Evolutionary conservation across 2,329 filamentous ascomycete species (phyloP).

Genomic region (Davidsoniella eucalypti): DNA sequence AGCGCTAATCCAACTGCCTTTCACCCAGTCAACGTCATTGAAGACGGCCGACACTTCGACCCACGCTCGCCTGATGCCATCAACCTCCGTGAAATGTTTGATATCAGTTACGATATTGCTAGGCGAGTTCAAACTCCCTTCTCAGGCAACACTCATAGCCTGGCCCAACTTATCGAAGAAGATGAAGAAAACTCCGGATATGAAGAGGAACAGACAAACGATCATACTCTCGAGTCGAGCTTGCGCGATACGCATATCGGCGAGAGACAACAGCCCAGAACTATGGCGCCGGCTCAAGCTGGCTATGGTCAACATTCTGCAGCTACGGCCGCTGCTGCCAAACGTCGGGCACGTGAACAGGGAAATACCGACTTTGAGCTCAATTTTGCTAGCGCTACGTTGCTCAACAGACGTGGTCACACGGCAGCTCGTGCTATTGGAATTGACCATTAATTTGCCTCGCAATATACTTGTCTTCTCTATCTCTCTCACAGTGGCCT

Average conservation of each 20-base stretch:
- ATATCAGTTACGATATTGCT: slow-evolving; percentile 95
- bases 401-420: slow-evolving; percentile 55
- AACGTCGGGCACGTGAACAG: slow-evolving; percentile 56
- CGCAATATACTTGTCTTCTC: background rate
- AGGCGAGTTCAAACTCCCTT: slow-evolving; percentile 92
- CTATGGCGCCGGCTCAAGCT: background rate
- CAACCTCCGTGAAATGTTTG: slow-evolving; percentile 92
- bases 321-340: slow-evolving; percentile 66
- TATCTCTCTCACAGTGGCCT: background rate
- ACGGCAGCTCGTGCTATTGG: slow-evolving; percentile 30
- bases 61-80: slow-evolving; percentile 92
- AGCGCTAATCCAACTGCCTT: slow-evolving; percentile 28
- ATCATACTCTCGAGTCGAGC: slow-evolving; percentile 68
- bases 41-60: slow-evolving; percentile 57
- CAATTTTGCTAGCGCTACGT: slow-evolving; percentile 74
- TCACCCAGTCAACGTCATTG: slow-evolving; percentile 35
- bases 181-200: slow-evolving; percentile 40
- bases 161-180: slow-evolving; percentile 54
- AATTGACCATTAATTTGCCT: slow-evolving; percentile 16
- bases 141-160: slow-evolving; percentile 61
- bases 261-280: slow-evolving; percentile 34
- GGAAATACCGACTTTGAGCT: slow-evolving; percentile 77
- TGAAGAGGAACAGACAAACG: slow-evolving; percentile 13
- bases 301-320: slow-evolving; percentile 86
- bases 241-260: slow-evolving; percentile 69